Evolutionary conservation across 352 stramenopile species (phyloP).

Genomic region (Hyaloperonospora brassicae): DNA sequence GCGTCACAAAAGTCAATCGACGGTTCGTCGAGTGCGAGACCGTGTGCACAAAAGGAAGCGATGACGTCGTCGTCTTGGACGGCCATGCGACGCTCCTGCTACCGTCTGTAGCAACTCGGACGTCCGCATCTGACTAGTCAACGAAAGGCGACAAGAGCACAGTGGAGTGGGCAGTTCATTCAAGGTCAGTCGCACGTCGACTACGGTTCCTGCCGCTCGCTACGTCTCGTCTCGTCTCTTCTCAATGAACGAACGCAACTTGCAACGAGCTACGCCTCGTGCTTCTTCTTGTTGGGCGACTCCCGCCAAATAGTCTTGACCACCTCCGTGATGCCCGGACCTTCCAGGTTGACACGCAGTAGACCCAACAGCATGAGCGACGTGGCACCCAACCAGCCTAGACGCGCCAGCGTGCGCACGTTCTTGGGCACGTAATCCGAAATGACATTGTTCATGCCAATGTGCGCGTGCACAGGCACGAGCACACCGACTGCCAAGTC

Average conservation of each 20-base stretch:
- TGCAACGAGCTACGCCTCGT: slow-evolving; percentile 17
- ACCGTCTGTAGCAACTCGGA: slow-evolving; percentile 12
- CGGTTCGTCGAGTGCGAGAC: slow-evolving; percentile 75
- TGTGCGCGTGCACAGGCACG: slow-evolving; percentile 87
- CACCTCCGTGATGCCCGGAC: slow-evolving; percentile 77
- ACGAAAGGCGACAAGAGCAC: not conserved
- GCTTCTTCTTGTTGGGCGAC: slow-evolving; percentile 59
- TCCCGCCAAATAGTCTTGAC: slow-evolving; percentile 84
- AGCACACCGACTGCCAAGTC: slow-evolving; percentile 75
- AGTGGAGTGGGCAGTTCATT: slow-evolving; percentile 18
- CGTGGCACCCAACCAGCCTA: slow-evolving; percentile 65
- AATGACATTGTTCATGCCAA: slow-evolving; percentile 91
- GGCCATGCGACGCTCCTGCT: slow-evolving; percentile 62
- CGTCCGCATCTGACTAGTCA: not conserved
- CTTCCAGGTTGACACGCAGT: slow-evolving; percentile 77
- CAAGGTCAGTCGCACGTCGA: slow-evolving; percentile 3
- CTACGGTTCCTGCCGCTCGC: no score
- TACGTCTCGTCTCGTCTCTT: not conserved
- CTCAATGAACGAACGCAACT: not conserved
- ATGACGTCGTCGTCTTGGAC: slow-evolving; percentile 52
- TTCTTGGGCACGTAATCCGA: slow-evolving; percentile 91
- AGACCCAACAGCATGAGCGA: slow-evolving; percentile 77
- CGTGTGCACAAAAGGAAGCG: slow-evolving; percentile 37
- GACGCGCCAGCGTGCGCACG: slow-evolving; percentile 42
- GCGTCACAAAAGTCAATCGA: slow-evolving; percentile 48